Evolutionary conservation across 306 rosid genomes (phyloP).

Genomic region (Sicyos edulis): DNA sequence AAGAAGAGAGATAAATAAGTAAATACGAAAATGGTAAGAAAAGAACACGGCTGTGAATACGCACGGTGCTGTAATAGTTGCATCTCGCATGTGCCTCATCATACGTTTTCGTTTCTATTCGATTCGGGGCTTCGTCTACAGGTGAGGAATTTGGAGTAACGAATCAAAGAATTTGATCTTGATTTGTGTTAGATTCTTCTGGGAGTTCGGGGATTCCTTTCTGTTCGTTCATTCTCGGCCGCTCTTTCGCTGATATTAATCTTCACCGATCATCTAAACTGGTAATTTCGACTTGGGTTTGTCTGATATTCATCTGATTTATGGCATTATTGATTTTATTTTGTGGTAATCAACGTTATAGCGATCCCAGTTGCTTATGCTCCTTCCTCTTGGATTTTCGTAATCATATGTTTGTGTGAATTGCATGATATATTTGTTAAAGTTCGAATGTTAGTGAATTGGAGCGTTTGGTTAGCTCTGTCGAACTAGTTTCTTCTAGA

Average conservation of each 20-base stretch:
- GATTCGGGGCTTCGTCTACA: slow-evolving; percentile 2
- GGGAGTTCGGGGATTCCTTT: slow-evolving; percentile 9
- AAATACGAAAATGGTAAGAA: not conserved
- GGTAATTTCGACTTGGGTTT: slow-evolving; percentile 5
- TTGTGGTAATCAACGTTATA: not conserved
- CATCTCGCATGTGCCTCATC: not conserved
- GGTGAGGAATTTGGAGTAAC: not conserved
- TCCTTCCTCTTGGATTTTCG: not conserved
- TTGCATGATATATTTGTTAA: not conserved
- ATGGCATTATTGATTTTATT: not conserved
- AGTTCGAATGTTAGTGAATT: not conserved
- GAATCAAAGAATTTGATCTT: slow-evolving; percentile 5
- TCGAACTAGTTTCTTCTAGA: not conserved
- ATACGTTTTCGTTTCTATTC: slow-evolving; percentile 11
- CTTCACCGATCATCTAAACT: not conserved
- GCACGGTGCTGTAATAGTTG: slow-evolving; percentile 11
- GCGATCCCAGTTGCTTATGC: not conserved
- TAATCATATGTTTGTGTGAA: not conserved
- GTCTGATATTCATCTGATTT: slow-evolving; percentile 1
- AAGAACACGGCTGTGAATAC: not conserved
- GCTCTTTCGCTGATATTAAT: not conserved
- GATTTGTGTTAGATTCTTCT: not conserved
- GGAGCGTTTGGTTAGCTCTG: not conserved
- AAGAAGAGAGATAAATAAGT: not conserved
- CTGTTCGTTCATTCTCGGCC: not conserved